These are phyloP conservation scores for Sporisorium scitamineum DNA, from an alignment of 1,284 basidiomycete species.

Conservation along the genomic window DNA sequence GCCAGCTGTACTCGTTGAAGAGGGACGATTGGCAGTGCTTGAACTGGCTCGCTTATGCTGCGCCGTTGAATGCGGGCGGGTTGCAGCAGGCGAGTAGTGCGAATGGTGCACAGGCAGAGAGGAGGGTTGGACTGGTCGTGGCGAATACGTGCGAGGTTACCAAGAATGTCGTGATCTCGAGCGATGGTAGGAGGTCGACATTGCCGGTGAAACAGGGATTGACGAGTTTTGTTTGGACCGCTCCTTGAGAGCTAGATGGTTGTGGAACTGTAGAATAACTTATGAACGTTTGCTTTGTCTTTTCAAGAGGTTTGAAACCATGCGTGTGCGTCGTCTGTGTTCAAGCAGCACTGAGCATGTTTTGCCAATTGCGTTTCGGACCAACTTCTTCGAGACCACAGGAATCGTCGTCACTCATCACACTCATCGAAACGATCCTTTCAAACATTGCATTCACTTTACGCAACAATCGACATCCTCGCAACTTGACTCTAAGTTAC, in stretches of 20 bases:
- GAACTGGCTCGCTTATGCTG: slow-evolving; percentile 44
- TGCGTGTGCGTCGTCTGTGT: too few relatives aligned
- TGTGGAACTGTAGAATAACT: neutral
- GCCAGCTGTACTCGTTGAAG: slow-evolving; percentile 16
- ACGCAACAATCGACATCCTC: neutral
- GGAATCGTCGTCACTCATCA: neutral
- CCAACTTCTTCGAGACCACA: too few relatives aligned
- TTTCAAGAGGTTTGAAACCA: too few relatives aligned
- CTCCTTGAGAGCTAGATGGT: slow-evolving; percentile 34
- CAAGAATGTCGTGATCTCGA: slow-evolving; percentile 29
- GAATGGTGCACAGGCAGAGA: slow-evolving; percentile 9
- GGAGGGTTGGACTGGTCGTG: slow-evolving; percentile 43
- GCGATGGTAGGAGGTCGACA: slow-evolving; percentile 41
- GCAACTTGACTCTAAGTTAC: neutral
- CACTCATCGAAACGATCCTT: neutral
- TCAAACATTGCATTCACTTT: neutral
- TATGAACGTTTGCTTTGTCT: neutral
- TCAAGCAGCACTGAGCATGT: too few relatives aligned
- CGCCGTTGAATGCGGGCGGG: slow-evolving; percentile 14
- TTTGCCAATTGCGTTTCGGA: too few relatives aligned
- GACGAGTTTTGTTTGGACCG: slow-evolving; percentile 53
- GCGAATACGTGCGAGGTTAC: slow-evolving; percentile 43
- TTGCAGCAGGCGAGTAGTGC: slow-evolving; percentile 22
- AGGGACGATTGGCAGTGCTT: slow-evolving; percentile 32
- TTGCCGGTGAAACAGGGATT: slow-evolving; percentile 33